A percentile compares a stretch with the other conserved stretches of the same genome.
phyloP scores from a whole-genome alignment of 768 basidiomycete species.

The Boletus vinaceobasis region DNA sequence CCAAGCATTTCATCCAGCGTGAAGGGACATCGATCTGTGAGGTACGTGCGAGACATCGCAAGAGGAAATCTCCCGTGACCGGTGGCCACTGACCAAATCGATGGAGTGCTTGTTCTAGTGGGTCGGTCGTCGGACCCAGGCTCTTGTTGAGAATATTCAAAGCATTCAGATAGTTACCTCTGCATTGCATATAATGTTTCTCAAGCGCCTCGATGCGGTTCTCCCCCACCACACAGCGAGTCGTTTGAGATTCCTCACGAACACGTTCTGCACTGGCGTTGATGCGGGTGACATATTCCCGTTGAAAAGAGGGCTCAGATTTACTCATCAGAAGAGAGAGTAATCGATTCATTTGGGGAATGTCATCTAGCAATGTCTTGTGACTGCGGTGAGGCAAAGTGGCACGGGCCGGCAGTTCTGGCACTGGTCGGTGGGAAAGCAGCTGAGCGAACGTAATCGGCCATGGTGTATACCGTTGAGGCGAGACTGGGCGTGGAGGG shows the following conservation, averaged over 20 bases:
- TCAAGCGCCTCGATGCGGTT: not conserved
- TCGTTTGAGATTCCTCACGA: not conserved
- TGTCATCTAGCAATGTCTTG: too few relatives aligned
- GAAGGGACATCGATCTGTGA: slow-evolving; percentile 4
- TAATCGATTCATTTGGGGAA: not conserved
- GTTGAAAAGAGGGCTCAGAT: slow-evolving; percentile 2
- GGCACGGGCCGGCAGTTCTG: not conserved
- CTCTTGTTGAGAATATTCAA: not conserved
- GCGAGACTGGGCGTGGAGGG: too few relatives aligned
- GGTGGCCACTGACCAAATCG: slow-evolving; percentile 33
- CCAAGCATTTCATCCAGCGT: slow-evolving; percentile 30
- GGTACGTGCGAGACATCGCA: not conserved
- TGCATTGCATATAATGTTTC: not conserved
- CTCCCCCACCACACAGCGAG: not conserved
- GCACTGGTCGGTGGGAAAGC: not conserved
- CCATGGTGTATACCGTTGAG: too few relatives aligned
- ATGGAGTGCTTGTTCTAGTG: slow-evolving; percentile 1
- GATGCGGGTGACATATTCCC: slow-evolving; percentile 10
- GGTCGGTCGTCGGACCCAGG: slow-evolving; percentile 8
- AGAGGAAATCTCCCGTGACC: not conserved
- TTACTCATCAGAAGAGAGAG: not conserved
- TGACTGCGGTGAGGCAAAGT: not conserved
- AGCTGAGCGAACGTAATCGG: not conserved
- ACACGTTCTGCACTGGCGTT: not conserved
- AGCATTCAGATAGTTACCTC: too few relatives aligned